Percentiles rank a stretch among this genome's conserved stretches.
Conservation (phyloP, 2,329 filamentous ascomycete species). For the Blastomyces silverae region DNA sequence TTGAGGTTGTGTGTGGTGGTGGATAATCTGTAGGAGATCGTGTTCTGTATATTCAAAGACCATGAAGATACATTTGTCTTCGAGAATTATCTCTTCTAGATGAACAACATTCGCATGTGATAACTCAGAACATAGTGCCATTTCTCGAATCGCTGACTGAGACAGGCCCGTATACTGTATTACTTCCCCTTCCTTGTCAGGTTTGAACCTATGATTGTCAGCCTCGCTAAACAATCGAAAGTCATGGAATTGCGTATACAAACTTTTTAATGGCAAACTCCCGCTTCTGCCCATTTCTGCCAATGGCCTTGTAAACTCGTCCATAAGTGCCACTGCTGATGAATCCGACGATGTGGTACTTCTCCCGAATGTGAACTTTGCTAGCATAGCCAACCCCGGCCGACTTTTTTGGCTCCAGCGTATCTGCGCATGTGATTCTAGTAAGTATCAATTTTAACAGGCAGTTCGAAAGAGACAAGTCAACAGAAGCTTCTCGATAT, state of each 20-base stretch:
- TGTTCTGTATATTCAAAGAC: conserved; percentile 99
- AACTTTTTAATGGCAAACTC: conserved; percentile 99
- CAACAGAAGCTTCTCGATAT: not conserved
- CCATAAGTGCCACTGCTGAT: conserved; percentile 98
- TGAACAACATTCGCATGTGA: conserved; percentile 83
- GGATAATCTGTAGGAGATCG: conserved; percentile 93
- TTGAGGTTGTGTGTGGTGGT: conserved; percentile 87
- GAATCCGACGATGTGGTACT: conserved; percentile 95
- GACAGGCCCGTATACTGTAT: conserved; percentile 96
- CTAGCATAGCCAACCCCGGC: conserved; percentile 49
- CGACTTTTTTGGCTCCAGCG: conserved; percentile 37
- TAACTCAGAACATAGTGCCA: conserved; percentile 92
- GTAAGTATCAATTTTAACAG: conserved; percentile 26
- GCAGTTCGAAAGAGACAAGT: not conserved
- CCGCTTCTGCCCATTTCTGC: conserved; percentile 63
- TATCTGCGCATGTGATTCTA: conserved; percentile 27
- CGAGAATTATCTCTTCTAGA: conserved; percentile 89
- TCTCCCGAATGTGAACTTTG: conserved; percentile 84
- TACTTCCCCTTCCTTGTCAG: conserved; percentile 93
- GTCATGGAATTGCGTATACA: conserved; percentile 21
- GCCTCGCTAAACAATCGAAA: not conserved
- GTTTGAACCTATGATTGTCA: conserved; percentile 62
- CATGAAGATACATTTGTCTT: conserved; percentile 99
- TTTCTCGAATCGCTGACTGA: conserved; percentile 92
- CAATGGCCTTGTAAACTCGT: conserved; percentile 89